Base-by-base conservation (phyloP, 352 stramenopile genomes). In the Elongisporangium prolatum region DNA sequence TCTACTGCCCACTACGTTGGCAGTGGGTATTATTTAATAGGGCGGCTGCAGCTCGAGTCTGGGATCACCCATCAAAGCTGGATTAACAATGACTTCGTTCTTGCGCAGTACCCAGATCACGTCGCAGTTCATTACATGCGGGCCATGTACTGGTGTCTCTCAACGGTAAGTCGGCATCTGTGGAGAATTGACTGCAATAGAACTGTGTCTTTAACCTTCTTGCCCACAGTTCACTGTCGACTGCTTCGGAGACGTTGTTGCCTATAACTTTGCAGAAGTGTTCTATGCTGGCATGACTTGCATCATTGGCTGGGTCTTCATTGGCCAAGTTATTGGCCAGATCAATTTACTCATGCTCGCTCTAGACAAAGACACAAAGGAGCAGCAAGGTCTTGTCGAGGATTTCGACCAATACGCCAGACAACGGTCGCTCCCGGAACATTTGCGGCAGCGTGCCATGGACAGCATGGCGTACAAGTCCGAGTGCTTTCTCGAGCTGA, bases 131-230 rank as follows among this genome's bases (percentile, higher is more conserved):
- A 88, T 57, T 91, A 91, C 59, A 81, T 89, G 62, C 81, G 81
- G 48, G 65, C 79, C n/a, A 78, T 91, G 63, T 91, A 91, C 21
- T 91, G 81, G 81, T 89, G 73, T 34, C 67, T 91, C 13, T 88
- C 76, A 0, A 75, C 81, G 52, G 80, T 90, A 71, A 51, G 74
- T 77, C 4, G 18, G 20, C 6, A 18, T 54, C 21, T 47, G 10
- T 21, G 40, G 44, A n/a, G 8, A 22, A 22, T 59, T 11, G 44
- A 38, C 21, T n/a, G 10, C 25, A 22, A n/a, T 56, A 21, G 21
- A 9, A 55, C 47, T 18, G 47, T 68, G 51, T 61, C 21, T 48
- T 20, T 24, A 16, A n/a, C n/a, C n/a, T n/a, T n/a, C 17, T 22
- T 28, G 14, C 3, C 21, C 48, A 14, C 25, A 88, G 81, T 91